Evolutionary conservation across 2,329 filamentous ascomycete genomes (phyloP).

Genomic region (Mycosphaerelloides madeirae): DNA sequence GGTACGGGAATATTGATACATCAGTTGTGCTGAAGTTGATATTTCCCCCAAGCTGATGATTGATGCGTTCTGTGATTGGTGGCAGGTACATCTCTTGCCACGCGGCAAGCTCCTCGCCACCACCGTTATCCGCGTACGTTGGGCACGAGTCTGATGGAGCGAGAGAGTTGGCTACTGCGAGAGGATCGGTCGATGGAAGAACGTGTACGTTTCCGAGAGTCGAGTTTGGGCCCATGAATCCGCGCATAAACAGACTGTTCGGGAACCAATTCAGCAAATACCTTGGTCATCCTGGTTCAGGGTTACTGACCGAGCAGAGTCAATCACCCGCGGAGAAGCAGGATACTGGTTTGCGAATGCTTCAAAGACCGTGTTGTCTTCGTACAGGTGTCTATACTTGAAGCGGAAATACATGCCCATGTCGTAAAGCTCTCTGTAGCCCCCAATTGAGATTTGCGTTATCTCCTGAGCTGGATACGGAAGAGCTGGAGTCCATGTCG

Average conservation of each 20-base stretch:
- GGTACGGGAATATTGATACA: slow-evolving; percentile 57
- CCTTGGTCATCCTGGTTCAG: too few species aligned
- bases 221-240: slow-evolving; percentile 56
- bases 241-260: slow-evolving; percentile 47
- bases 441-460: slow-evolving; percentile 55
- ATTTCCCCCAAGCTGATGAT: slow-evolving; percentile 48
- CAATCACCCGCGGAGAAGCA: too few species aligned
- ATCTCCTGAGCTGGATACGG: slow-evolving; percentile 39
- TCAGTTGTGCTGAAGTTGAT: slow-evolving; percentile 53
- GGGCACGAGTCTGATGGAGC: slow-evolving; percentile 61
- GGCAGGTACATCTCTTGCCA: slow-evolving; percentile 54
- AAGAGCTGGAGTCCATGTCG: too few species aligned
- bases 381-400: slow-evolving; percentile 47
- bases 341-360: slow-evolving; percentile 54
- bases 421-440: slow-evolving; percentile 57
- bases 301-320: too few species aligned
- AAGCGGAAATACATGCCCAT: slow-evolving; percentile 49
- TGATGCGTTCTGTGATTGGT: slow-evolving; percentile 51
- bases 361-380: slow-evolving; percentile 48
- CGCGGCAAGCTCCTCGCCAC: slow-evolving; percentile 41
- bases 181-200: slow-evolving; percentile 53
- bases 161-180: slow-evolving; percentile 57
- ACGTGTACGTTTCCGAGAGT: slow-evolving; percentile 54
- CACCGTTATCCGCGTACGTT: slow-evolving; percentile 52
- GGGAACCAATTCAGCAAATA: too few species aligned